phyloP scores from a whole-genome alignment of 208 protist species.

The Crithidia fasciculata region DNA sequence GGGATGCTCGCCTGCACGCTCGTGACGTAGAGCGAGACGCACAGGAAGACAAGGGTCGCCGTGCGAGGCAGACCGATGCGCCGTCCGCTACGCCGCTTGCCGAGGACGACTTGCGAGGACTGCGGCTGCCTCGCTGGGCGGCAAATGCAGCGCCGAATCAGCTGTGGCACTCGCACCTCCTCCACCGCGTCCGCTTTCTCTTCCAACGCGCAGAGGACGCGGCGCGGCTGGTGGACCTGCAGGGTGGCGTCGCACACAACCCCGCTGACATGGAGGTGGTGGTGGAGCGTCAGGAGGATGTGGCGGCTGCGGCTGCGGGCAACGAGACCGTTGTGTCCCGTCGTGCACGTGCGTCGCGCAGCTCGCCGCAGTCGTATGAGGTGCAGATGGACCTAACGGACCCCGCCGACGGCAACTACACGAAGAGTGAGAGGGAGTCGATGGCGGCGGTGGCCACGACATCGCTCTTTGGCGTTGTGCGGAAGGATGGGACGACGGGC shows the following conservation, averaged over 20 bases:
- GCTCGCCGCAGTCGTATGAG: conserved; percentile 2
- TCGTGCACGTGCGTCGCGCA: neutral
- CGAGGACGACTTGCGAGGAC: conserved; percentile 17
- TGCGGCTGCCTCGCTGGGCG: conserved; percentile 13
- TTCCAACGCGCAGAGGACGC: conserved; percentile 33
- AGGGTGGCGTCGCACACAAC: neutral
- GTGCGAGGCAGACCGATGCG: neutral
- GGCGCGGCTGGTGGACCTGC: conserved; percentile 2
- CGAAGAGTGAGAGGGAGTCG: neutral
- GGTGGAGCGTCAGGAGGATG: neutral
- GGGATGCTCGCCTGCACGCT: conserved; percentile 19
- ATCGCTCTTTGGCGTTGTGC: conserved; percentile 19
- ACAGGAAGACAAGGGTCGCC: conserved; percentile 27
- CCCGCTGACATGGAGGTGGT: neutral
- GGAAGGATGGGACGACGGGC: neutral
- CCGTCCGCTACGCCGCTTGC: neutral
- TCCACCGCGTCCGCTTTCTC: conserved; percentile 33
- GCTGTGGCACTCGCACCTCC: conserved; percentile 16
- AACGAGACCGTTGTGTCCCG: neutral
- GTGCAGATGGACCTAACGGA: conserved; percentile 15
- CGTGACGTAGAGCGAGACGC: conserved; percentile 17
- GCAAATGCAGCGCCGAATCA: conserved; percentile 16
- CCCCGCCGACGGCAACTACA: too few relatives aligned
- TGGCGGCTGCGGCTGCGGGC: neutral
- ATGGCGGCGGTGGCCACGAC: neutral